A percentile compares a stretch with the other conserved stretches of the same genome.
Evolutionary conservation across 768 basidiomycete genomes (phyloP).

Genomic region (Russula dissimulans): DNA sequence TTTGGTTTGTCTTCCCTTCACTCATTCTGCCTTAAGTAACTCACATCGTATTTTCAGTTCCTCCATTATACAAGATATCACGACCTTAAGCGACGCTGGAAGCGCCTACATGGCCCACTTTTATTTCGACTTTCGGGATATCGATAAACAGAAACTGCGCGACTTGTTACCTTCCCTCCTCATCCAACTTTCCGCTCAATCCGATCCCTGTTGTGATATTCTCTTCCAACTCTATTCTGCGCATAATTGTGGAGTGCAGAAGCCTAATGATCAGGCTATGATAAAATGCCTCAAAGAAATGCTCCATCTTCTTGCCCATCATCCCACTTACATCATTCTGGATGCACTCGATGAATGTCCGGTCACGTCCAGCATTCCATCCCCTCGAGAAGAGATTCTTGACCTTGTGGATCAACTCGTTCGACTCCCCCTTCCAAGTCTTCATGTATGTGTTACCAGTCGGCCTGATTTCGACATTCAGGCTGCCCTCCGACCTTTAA

Average conservation of each 20-base stretch:
- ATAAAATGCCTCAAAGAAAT: neutral
- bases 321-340: conserved; percentile 1
- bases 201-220: neutral
- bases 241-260: neutral
- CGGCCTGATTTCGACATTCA: neutral
- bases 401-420: neutral
- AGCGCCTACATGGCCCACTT: neutral
- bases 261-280: neutral
- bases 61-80: neutral
- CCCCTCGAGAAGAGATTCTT: neutral
- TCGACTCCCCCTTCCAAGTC: neutral
- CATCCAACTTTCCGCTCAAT: neutral
- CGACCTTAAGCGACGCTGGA: neutral
- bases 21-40: neutral
- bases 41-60: neutral
- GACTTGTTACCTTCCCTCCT: neutral
- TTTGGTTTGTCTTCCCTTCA: neutral
- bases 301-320: neutral
- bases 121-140: conserved; percentile 1
- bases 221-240: neutral
- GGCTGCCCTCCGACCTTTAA: neutral
- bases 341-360: conserved; percentile 9
- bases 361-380: neutral
- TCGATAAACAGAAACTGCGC: neutral
- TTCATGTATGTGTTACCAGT: conserved; percentile 2